These are phyloP conservation scores for Orbilia javanica DNA, from an alignment of 2,329 filamentous ascomycete species.

Conservation along the genomic window DNA sequence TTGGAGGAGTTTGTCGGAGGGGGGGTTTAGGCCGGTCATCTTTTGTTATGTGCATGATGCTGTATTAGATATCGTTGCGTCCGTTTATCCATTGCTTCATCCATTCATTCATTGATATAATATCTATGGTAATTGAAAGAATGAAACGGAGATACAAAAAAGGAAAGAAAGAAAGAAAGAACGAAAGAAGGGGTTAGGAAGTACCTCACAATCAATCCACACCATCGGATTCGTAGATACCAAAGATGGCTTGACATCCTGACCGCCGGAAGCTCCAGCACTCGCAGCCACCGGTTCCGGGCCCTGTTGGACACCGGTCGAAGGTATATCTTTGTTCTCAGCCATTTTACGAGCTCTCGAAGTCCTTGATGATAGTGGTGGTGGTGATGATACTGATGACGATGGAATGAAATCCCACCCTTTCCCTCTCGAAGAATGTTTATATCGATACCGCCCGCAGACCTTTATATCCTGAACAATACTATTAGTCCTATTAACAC, in stretches of 20 bases:
- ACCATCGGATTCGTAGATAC: constrained; percentile 71
- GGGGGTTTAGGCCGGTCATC: constrained; percentile 91
- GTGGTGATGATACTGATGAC: not conserved
- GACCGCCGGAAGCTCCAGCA: no score
- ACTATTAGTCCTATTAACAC: no score
- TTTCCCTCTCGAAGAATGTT: not conserved
- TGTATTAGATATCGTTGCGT: no score
- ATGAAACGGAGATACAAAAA: constrained; percentile 47
- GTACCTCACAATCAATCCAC: constrained; percentile 84
- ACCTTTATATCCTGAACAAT: no score
- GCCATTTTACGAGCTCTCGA: not conserved
- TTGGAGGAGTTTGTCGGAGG: constrained; percentile 86
- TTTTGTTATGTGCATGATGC: no score
- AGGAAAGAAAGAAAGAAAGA: not conserved
- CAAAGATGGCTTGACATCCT: not conserved
- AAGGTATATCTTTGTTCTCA: not conserved
- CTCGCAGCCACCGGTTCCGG: not conserved
- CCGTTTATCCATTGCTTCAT: no score
- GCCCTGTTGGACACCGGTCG: not conserved
- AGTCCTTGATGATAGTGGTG: not conserved
- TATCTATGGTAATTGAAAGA: no score
- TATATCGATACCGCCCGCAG: no score
- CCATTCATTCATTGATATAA: not conserved
- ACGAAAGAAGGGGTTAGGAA: no score
- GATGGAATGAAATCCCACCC: not conserved